These are phyloP conservation scores for Plantago coronopus DNA, from an alignment of 305 asterid species.

Conservation along the genomic window DNA sequence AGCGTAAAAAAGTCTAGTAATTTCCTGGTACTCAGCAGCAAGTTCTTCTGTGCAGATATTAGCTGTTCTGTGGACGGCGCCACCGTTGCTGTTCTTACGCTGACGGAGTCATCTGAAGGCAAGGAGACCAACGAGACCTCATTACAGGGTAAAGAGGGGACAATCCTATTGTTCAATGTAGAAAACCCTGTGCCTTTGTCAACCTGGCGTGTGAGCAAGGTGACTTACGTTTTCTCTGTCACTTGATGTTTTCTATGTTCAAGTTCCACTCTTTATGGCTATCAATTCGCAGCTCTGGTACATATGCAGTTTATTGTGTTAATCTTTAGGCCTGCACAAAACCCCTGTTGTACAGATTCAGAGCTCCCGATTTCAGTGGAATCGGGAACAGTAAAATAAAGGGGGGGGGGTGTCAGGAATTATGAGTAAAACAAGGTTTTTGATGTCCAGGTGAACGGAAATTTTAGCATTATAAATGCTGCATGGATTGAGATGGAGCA, in stretches of 20 bases:
- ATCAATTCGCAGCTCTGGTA: not conserved
- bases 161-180: conserved; percentile 56
- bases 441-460: too few species aligned
- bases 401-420: too few species aligned
- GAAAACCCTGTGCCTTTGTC: conserved; percentile 69
- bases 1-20: too few species aligned
- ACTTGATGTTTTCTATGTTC: not conserved
- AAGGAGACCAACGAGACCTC: conserved; percentile 30
- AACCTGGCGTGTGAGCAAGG: conserved; percentile 81
- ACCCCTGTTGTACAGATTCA: too few species aligned
- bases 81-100: conserved; percentile 76
- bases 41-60: conserved; percentile 51
- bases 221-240: conserved; percentile 21
- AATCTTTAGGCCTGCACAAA: too few species aligned
- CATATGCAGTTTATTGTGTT: too few species aligned
- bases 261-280: not conserved
- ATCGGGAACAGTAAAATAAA: too few species aligned
- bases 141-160: conserved; percentile 41
- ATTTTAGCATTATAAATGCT: not conserved
- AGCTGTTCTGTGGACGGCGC: conserved; percentile 58
- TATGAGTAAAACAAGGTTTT: too few species aligned
- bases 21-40: conserved; percentile 16
- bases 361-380: too few species aligned
- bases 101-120: conserved; percentile 24
- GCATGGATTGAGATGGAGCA: not conserved